Evolutionary conservation across 1,284 basidiomycete species (phyloP), one percentile per base, ranked within the genome.

Genomic region (Sporisorium reilianum): DNA sequence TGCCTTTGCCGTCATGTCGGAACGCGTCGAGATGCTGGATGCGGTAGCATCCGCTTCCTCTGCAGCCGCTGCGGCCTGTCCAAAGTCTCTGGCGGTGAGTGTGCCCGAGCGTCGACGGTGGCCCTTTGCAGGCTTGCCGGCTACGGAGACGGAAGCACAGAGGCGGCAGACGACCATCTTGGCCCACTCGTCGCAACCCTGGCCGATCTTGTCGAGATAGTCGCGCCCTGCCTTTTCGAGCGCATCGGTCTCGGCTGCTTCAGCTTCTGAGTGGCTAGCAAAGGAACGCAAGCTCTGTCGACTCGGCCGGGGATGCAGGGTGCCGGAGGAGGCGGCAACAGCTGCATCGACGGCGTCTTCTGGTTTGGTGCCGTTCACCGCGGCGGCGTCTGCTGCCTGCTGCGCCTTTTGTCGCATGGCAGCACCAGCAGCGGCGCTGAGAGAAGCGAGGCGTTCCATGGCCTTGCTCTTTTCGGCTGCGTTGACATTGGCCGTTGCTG

Each of bases 161-260:
- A 77, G 41, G 16, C 75, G 64, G 25, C 69, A 74, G n/a, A 77
- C 55, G 1, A 71, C 75, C 71, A 77, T 77, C 57, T 75, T 74
- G 42, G 75, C 76, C 71, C 74, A 77, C n/a, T 74, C 71, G 14
- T 72, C 62, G 55, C 75, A 77, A 40, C 69, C 63, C 40, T 65
- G 73, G 22, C 64, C 63, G 50, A 79, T 56, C 55, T 55, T 51
- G 32, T 56, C 64, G 9, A 66, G 62, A 30, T 74, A 67, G 22
- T 77, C 76, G 2, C 54, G 41, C 46, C 77, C 70, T 9, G 77
- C 77, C 54, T 60, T 66, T 45, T 75, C 73, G 30, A 79, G 62
- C 8, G 75, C 75, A 36, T 70, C 75, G 5, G 72, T 79, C 57
- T 79, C 77, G 41, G 65, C 67, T 9, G 51, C 61, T 57, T 77